phyloP scores from a whole-genome alignment of 257 asterid genomes.

The Nicotiana paniculata region DNA sequence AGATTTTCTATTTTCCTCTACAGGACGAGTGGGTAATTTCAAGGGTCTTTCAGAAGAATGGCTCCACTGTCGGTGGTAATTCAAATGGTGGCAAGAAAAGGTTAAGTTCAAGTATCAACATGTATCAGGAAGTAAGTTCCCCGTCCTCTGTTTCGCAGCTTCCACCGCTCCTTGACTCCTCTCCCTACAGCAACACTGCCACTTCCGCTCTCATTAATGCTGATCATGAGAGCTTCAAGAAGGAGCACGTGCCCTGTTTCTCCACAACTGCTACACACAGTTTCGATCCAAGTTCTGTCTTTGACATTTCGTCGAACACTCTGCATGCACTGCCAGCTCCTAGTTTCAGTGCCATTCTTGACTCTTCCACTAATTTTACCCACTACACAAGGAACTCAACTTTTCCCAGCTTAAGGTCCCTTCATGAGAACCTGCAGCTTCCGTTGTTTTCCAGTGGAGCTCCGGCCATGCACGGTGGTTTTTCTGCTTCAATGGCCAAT shows the following conservation, averaged over 20 bases:
- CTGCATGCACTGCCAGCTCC: slow-evolving; percentile 12
- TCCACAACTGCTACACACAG: slow-evolving; percentile 49
- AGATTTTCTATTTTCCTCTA: neutral
- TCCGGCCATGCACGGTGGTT: slow-evolving; percentile 26
- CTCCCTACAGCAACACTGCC: slow-evolving; percentile 26
- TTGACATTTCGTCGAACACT: slow-evolving; percentile 25
- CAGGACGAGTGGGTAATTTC: slow-evolving; percentile 98
- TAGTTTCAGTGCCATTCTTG: slow-evolving; percentile 14
- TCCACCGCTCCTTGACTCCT: slow-evolving; percentile 65
- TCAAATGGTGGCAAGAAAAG: slow-evolving; percentile 42
- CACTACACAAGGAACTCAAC: slow-evolving; percentile 31
- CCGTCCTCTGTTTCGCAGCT: slow-evolving; percentile 65
- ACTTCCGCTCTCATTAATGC: slow-evolving; percentile 30
- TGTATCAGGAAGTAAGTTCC: slow-evolving; percentile 48
- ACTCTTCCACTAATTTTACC: slow-evolving; percentile 17
- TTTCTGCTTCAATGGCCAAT: slow-evolving; percentile 3
- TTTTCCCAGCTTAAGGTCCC: slow-evolving; percentile 55
- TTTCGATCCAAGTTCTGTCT: slow-evolving; percentile 35
- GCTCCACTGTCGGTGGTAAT: slow-evolving; percentile 19
- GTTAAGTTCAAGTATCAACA: slow-evolving; percentile 13
- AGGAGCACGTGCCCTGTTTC: slow-evolving; percentile 99
- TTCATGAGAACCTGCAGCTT: slow-evolving; percentile 65
- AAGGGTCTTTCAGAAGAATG: slow-evolving; percentile 64
- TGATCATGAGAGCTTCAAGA: slow-evolving; percentile 31
- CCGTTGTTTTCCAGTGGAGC: slow-evolving; percentile 31